These are phyloP conservation scores for Nannochloropsis salina DNA, from an alignment of 108 stramenopile genomes.

Conservation along the genomic window DNA sequence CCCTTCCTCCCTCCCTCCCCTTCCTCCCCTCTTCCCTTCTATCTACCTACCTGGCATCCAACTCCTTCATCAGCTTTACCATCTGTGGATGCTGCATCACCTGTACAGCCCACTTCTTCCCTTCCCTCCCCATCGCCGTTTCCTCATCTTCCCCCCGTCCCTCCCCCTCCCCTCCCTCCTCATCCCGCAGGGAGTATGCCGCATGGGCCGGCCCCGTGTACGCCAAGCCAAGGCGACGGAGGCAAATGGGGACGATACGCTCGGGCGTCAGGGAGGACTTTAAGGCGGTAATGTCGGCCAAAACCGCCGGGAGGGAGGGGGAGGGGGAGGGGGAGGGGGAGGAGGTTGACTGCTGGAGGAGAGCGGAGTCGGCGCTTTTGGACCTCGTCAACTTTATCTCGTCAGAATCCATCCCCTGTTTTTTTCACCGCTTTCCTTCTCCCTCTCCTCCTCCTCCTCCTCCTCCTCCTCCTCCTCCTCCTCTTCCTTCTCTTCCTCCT, in stretches of 20 bases:
- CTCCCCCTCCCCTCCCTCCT: not conserved
- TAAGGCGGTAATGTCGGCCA: not conserved
- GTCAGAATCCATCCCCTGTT: too few species aligned
- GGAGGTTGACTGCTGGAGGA: too few species aligned
- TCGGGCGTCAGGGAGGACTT: not conserved
- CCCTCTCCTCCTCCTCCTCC: slow-evolving; percentile 11
- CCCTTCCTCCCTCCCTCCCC: not conserved
- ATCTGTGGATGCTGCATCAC: not conserved
- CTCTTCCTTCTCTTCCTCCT: not conserved
- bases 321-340: not conserved
- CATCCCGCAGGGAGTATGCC: not conserved
- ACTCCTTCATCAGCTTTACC: not conserved
- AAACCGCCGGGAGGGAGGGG: not conserved
- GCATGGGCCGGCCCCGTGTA: not conserved
- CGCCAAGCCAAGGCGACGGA: not conserved
- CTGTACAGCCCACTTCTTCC: not conserved
- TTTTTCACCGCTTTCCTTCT: not conserved
- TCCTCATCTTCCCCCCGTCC: too few species aligned
- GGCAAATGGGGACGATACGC: not conserved
- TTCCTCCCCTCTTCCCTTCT: not conserved
- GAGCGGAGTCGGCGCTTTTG: too few species aligned
- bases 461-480: not conserved
- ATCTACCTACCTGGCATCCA: slow-evolving; percentile 7
- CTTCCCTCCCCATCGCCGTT: too few species aligned
- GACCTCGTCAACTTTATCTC: too few species aligned